Percentiles rank a stretch among this genome's conserved stretches.
These are phyloP conservation scores for Groenewaldozyma sp. DNA, from an alignment of 1,139 yeast species.

Conservation along the genomic window DNA sequence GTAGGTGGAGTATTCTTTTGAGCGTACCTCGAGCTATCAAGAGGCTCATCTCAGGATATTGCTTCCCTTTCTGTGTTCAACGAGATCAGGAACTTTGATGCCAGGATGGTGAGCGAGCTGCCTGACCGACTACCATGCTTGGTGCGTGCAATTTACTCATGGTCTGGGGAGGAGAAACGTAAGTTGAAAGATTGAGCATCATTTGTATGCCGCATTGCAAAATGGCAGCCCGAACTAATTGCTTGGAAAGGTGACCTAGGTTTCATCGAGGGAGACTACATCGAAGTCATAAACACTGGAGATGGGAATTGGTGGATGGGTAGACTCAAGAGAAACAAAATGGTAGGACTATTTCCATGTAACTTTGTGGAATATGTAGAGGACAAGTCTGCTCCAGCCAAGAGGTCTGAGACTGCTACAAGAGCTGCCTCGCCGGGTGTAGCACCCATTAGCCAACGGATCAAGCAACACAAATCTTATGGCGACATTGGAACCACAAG, in stretches of 20 bases:
- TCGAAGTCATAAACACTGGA: slow-evolving; percentile 70
- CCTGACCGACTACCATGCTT: slow-evolving; percentile 42
- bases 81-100: too few relatives aligned
- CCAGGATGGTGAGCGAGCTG: background rate
- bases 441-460: background rate
- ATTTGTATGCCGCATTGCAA: too few relatives aligned
- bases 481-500: too few relatives aligned
- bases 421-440: background rate
- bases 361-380: slow-evolving; percentile 58
- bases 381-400: background rate
- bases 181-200: slow-evolving; percentile 9
- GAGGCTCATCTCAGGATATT: too few relatives aligned
- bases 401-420: background rate
- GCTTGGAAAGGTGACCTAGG: slow-evolving; percentile 60
- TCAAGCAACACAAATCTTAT: too few relatives aligned
- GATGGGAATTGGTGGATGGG: slow-evolving; percentile 96
- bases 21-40: too few relatives aligned
- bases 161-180: slow-evolving; percentile 76
- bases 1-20: too few relatives aligned
- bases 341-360: slow-evolving; percentile 78
- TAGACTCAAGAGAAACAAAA: slow-evolving; percentile 63
- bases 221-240: slow-evolving; percentile 4
- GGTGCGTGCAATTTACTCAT: slow-evolving; percentile 73
- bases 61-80: too few relatives aligned
- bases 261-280: slow-evolving; percentile 83